Percentiles rank a stretch among this genome's conserved stretches.
phyloP scores from a whole-genome alignment of 192 early-diverging fungal genomes.

The Coemansia sp. region DNA sequence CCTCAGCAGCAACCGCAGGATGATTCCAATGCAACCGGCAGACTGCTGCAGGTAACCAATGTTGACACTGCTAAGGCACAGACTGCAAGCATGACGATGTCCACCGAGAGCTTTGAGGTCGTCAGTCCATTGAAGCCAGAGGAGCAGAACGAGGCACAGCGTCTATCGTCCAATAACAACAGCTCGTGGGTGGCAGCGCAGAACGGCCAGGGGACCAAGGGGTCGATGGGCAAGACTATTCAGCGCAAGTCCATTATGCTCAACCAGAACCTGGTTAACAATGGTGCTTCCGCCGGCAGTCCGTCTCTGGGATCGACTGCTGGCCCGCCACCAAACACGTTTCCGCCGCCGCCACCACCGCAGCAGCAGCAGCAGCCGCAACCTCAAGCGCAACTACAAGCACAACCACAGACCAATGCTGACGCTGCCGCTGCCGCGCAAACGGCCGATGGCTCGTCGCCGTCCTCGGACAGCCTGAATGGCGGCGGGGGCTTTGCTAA shows the following conservation, averaged over 20 bases:
- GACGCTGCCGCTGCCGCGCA: slow-evolving; percentile 1
- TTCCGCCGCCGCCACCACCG: not conserved
- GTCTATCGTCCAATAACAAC: not conserved
- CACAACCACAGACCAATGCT: not conserved
- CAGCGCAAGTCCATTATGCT: slow-evolving; percentile 46
- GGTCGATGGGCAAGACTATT: slow-evolving; percentile 12
- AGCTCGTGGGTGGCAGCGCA: slow-evolving; percentile 25
- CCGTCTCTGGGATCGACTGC: not conserved
- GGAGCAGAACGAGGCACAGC: slow-evolving; percentile 13
- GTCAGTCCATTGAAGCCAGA: slow-evolving; percentile 24
- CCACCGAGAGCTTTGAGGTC: slow-evolving; percentile 42
- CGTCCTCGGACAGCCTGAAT: slow-evolving; percentile 8
- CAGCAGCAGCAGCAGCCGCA: not conserved
- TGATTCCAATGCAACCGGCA: not conserved
- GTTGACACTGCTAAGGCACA: not conserved
- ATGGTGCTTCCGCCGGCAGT: not conserved
- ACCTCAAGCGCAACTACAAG: too few species aligned
- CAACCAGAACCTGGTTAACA: slow-evolving; percentile 23
- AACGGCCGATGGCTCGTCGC: slow-evolving; percentile 1
- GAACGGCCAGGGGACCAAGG: not conserved
- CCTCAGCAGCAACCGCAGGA: not conserved
- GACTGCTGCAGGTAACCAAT: slow-evolving; percentile 9
- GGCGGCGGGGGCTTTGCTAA: not conserved
- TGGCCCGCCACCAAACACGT: not conserved
- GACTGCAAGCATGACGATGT: not conserved